These are phyloP conservation scores for Mallotus japonicus DNA, from an alignment of 441 rosid species.

Conservation along the genomic window DNA sequence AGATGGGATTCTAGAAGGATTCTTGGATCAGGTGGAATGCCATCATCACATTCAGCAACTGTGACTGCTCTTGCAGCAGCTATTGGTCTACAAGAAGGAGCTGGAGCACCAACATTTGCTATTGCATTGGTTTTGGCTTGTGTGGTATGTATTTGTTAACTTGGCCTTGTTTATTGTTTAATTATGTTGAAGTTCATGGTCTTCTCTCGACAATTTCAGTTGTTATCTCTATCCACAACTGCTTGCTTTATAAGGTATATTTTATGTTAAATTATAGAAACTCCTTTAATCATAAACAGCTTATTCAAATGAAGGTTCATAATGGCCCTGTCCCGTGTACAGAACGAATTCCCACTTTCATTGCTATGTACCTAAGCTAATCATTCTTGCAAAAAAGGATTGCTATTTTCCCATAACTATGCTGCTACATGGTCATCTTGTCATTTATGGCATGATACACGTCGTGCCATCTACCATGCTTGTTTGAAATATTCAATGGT, in stretches of 20 bases:
- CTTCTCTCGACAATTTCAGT: neutral
- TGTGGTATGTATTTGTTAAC: constrained; percentile 55
- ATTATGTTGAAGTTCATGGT: neutral
- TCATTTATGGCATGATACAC: neutral
- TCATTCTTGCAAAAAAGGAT: neutral
- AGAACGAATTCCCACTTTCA: neutral
- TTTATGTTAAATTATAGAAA: neutral
- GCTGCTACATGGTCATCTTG: neutral
- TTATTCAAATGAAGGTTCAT: constrained; percentile 6
- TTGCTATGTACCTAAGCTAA: neutral
- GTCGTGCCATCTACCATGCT: neutral
- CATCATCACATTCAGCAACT: constrained; percentile 80
- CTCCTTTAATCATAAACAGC: neutral
- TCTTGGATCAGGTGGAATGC: constrained; percentile 96
- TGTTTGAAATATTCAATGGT: neutral
- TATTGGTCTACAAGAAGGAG: constrained; percentile 76
- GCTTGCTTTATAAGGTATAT: neutral
- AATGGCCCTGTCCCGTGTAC: neutral
- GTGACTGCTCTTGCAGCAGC: constrained; percentile 85
- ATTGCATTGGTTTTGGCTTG: constrained; percentile 88
- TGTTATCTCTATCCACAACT: neutral
- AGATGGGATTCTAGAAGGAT: constrained; percentile 90
- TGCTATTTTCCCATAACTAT: constrained; percentile 8
- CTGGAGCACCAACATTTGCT: constrained; percentile 71
- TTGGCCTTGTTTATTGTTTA: constrained; percentile 28